Evolutionary conservation across 139 green algal genomes (phyloP), one percentile per base, ranked within the genome.

Genomic region (Spirogloea muscicola): DNA sequence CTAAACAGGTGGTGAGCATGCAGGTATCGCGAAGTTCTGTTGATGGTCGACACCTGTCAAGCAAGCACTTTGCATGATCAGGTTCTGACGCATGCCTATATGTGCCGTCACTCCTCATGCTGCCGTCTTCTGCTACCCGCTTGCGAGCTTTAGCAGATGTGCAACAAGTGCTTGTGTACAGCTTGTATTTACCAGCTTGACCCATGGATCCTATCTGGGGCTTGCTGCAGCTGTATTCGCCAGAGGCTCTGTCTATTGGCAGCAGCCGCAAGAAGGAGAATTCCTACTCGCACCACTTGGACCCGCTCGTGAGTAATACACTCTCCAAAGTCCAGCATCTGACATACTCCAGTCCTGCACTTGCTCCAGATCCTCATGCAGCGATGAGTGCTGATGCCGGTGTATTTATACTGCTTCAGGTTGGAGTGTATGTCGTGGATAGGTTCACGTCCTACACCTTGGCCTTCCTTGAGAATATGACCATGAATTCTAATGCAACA

Each of bases 11-110:
- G 16, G 16, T 16, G 16, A 58, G 21, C 21, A 6, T 58, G 67
- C 31, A 0, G 34, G 27, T 98, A 96, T 73, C 80, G 85, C 6
- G 80, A 95, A 77, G 52, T 98, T 41, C 74, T 97, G 57, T 73
- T 98, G 16, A 85, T 98, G 4, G 81, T 93, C 40, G 93, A 98
- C 77, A 98, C 92, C 1, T 98, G 93, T 58, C 81, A 86, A 60
- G 64, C 67, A 18, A 18, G 18, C n/a, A 61, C 67, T 10, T 39
- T 71, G 25, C 37, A 57, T 27, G n/a, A n/a, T n/a, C n/a, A n/a
- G n/a, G n/a, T n/a, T n/a, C n/a, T n/a, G n/a, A n/a, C n/a, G n/a
- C n/a, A n/a, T n/a, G n/a, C n/a, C n/a, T n/a, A n/a, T n/a, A n/a
- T n/a, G n/a, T n/a, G n/a, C n/a, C n/a, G n/a, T n/a, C n/a, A n/a